phyloP scores from a whole-genome alignment of 352 stramenopile species.

The Pythium phragmiticola region DNA sequence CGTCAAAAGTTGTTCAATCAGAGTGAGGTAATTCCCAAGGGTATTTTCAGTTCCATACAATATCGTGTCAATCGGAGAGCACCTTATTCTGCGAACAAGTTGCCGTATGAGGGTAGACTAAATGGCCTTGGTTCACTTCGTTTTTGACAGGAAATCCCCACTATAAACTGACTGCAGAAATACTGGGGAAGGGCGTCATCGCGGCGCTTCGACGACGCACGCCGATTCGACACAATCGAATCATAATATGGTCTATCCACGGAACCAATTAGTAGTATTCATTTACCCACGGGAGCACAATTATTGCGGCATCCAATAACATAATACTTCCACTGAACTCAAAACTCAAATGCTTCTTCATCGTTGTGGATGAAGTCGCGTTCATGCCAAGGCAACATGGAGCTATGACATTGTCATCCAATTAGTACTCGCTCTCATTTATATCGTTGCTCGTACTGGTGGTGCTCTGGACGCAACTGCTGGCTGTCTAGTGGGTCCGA shows the following conservation, averaged over 20 bases:
- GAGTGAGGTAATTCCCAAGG: neutral
- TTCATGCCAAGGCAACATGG: too few species aligned
- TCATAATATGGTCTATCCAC: neutral
- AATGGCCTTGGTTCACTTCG: conserved; percentile 7
- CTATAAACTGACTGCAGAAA: conserved; percentile 11
- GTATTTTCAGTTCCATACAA: conserved; percentile 15
- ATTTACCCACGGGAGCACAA: too few species aligned
- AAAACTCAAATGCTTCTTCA: too few species aligned
- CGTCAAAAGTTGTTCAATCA: conserved; percentile 5
- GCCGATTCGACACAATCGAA: neutral
- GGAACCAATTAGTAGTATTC: too few species aligned
- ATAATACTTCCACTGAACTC: too few species aligned
- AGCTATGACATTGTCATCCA: too few species aligned
- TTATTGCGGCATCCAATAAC: too few species aligned
- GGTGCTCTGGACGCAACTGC: neutral
- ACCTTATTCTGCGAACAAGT: conserved; percentile 19
- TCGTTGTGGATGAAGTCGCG: too few species aligned
- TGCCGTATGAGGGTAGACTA: conserved; percentile 8
- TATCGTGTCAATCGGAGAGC: neutral
- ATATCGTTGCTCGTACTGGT: neutral
- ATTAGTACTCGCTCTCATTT: too few species aligned
- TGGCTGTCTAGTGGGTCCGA: neutral
- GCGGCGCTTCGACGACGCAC: neutral
- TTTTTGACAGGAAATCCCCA: neutral
- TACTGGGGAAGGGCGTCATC: neutral